Evolutionary conservation across 2,329 filamentous ascomycete genomes (phyloP), one percentile per base, ranked within the genome.

Genomic region (Penicillium sp.): DNA sequence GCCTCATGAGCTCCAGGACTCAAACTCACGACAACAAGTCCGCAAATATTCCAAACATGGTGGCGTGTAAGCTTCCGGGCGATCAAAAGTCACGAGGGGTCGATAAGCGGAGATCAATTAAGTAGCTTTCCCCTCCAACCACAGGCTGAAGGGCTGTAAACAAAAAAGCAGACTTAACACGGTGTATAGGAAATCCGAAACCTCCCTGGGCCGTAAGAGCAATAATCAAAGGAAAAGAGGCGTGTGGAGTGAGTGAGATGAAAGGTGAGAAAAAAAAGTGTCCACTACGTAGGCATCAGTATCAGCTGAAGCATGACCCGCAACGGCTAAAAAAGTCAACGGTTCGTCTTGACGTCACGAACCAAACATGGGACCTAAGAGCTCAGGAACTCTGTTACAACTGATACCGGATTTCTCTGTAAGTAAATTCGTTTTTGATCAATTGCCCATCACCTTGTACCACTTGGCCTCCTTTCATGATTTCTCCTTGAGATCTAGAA

Each of bases 21-120:
- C n/a, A n/a, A 10, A 70, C 88, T 79, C 79, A 92, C 89, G 89
- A 90, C 74, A 92, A 79, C 67, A 91, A 80, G 76, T 90, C 89
- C 67, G 90, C 86, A 67, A 92, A 84, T 67, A 91, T 84, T 75
- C 89, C 87, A 71, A 93, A 91, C 89, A 93, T 90, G 75, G 55
- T 77, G 68, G 45, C 24, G 29, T n/a, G 39, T 54, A 47, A 41
- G 39, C 27, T 19, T 21, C 47, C 27, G n/a, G 51, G 33, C 43
- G 50, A 48, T 22, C 33, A 49, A 51, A 58, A 55, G 46, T 49
- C 31, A 48, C 39, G 53, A 55, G 51, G 56, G 53, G 52, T 57
- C 26, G 43, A 48, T 35, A 53, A 60, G 50, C 39, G 24, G 29
- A 16, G 43, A 9, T 19, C 31, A 50, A 63, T 53, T n/a, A 54